Base-by-base conservation (phyloP, 257 asterid genomes). In the Solanum bulbocastanum region DNA sequence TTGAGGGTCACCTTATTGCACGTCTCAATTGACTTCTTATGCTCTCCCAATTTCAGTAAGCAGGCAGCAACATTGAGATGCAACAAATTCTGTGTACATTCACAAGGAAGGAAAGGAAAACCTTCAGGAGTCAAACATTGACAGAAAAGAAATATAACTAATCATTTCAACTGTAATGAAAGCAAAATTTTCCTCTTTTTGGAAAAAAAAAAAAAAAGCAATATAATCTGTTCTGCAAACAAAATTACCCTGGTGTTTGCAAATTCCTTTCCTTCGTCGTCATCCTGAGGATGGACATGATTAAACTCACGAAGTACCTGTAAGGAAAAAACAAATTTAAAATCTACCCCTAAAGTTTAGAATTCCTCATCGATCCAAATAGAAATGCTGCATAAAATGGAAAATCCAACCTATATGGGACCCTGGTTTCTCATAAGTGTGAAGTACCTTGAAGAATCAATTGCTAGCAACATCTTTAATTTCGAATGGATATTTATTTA, bases 41-140 rank as follows among this genome's bases (percentile, higher is more conserved):
- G 87, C 88, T 97, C 99, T 87, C 98, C 98, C 92, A 94, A 83
- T 90, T 95, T 97, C 93, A 94, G 92, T 89, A 90, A 95, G 98
- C 99, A 97, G 49, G 99, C 98, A 90, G 99, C 99, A 89, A 97
- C 96, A 71, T 97, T 97, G 88, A 97, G 97, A 92, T 97, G 95
- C 92, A 96, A 89, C 92, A 96, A 88, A 89, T 97, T 94, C 99
- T 96, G 89, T 93, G 91, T 87, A 85, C 87, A 91, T 68, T 40
- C 84, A 81, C 83, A 89, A 87, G 87, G 87, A 23, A 32, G 42
- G 11, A 36, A 36, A 36, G 86, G 89, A 73, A 87, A 62, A 42
- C 22, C 83, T 42, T 71, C 65, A 84, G n/a, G 58, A 39, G 46
- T 66, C 23, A 11, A 10, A 60, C 82, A 2, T 81, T 33, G 88